Base-by-base conservation (phyloP, 2,329 filamentous ascomycete species). In the Colletotrichum limetticola region DNA sequence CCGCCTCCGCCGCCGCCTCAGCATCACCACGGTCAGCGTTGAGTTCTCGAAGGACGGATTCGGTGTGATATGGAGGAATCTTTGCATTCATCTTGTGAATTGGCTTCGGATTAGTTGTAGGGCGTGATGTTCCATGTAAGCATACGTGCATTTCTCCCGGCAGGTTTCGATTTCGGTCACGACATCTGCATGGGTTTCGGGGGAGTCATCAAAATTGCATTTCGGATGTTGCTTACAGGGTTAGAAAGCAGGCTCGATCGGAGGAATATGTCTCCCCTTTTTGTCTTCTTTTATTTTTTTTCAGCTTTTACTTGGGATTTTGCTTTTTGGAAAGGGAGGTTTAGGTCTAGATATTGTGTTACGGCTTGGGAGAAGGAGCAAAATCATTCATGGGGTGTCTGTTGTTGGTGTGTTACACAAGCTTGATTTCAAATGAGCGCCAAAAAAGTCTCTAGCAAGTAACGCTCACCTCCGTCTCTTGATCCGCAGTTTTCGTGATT, bases 1-100 rank as follows among this genome's bases (percentile, higher is more conserved):
- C 37, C 58, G 16, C 68, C 62, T 14, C 71, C 71, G 9, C 68
- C 62, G 19, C 68, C 71, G n/a, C 69, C 69, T 4, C 70, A 70
- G 5, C 46, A 35, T 24, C 66, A 64, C 19, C 42, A 49, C 16
- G 42, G 42, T 49, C 42, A 49, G 19, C 42, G 42, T 0, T 49
- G 42, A 49, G 42, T 2, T 11, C 6, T 49, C 2, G 19, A 22
- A 2, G 42, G 19, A 5, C 16, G 42, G n/a, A 1, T 9, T 49
- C 19, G 19, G 42, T n/a, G 42, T 49, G 19, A 4, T 1, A 22
- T 49, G 42, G 42, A n/a, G 42, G 42, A 19, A n/a, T 5, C 42
- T 49, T 8, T 49, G 42, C 42, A 22, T 49, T 49, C 1, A 3
- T 49, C 19, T n/a, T 49, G 8, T n/a, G 8, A 49, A n/a, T 42